A percentile compares a stretch with the other conserved stretches of the same genome.
Conservation (phyloP, 164 flowering plant species). For the Amborella trichopoda region DNA sequence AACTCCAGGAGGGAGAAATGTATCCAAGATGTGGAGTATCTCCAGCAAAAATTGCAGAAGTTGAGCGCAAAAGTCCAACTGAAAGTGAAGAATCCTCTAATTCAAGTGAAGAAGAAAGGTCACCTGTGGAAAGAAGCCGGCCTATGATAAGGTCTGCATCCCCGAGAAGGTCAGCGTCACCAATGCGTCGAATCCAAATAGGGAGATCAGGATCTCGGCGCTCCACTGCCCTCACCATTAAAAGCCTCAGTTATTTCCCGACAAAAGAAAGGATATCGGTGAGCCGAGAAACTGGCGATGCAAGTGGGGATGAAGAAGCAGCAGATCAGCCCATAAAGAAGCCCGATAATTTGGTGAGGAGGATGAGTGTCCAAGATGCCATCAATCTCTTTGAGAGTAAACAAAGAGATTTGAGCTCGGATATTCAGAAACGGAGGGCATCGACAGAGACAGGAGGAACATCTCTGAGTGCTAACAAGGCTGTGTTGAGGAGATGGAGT, state of each 20-base stretch:
- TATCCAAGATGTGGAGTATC: slow-evolving; percentile 34
- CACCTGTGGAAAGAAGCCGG: slow-evolving; percentile 62
- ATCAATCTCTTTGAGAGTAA: slow-evolving; percentile 82
- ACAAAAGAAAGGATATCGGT: slow-evolving; percentile 35
- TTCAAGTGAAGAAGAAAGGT: slow-evolving; percentile 41
- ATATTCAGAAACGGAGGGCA: slow-evolving; percentile 31
- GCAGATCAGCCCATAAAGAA: slow-evolving; percentile 26
- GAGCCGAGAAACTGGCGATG: slow-evolving; percentile 27
- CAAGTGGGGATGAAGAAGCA: slow-evolving; percentile 51
- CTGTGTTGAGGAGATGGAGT: slow-evolving; percentile 92
- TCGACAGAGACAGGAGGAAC: slow-evolving; percentile 16
- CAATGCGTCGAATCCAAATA: slow-evolving; percentile 82
- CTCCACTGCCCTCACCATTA: slow-evolving; percentile 60
- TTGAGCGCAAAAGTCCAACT: slow-evolving; percentile 50
- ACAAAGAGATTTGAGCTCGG: slow-evolving; percentile 47
- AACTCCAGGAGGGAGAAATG: neutral
- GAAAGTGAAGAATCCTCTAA: slow-evolving; percentile 60
- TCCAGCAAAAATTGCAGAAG: slow-evolving; percentile 67
- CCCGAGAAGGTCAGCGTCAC: slow-evolving; percentile 85
- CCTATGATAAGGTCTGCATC: slow-evolving; percentile 50
- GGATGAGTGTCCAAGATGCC: slow-evolving; percentile 86
- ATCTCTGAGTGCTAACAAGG: slow-evolving; percentile 24
- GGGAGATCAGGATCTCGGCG: slow-evolving; percentile 71
- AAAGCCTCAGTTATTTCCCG: slow-evolving; percentile 55
- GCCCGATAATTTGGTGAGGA: slow-evolving; percentile 32